These are phyloP conservation scores for Gilbertella persicaria DNA, from an alignment of 371 early-diverging fungal genomes.

Conservation along the genomic window DNA sequence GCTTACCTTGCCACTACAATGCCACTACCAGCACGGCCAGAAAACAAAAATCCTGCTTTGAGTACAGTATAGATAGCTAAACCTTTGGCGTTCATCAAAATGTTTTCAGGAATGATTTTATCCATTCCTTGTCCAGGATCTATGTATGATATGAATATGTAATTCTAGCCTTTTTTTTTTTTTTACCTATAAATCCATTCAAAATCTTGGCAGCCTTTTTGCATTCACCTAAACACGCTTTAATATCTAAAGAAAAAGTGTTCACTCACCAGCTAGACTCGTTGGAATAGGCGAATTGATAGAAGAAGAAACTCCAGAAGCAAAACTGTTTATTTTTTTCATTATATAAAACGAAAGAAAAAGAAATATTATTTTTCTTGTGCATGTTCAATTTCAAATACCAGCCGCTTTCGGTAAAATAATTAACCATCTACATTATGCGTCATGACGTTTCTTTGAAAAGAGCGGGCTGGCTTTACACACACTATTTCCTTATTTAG, in stretches of 20 bases:
- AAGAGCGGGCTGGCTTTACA: too few relatives aligned
- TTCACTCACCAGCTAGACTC: constrained; percentile 50
- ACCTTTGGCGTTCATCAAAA: constrained; percentile 82
- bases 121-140: constrained; percentile 72
- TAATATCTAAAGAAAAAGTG: neutral
- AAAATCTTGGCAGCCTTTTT: constrained; percentile 76
- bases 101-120: constrained; percentile 73
- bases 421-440: neutral
- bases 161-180: neutral
- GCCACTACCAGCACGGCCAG: constrained; percentile 91
- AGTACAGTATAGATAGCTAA: constrained; percentile 91
- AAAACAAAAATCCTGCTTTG: constrained; percentile 92
- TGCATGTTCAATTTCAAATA: neutral
- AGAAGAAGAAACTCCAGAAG: constrained; percentile 17
- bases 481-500: too few relatives aligned
- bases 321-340: constrained; percentile 25
- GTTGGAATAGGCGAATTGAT: constrained; percentile 68
- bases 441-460: too few relatives aligned
- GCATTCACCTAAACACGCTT: constrained; percentile 59
- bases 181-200: constrained; percentile 70
- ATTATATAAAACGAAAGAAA: constrained; percentile 8
- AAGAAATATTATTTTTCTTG: constrained; percentile 1
- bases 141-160: constrained; percentile 5
- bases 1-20: constrained; percentile 82
- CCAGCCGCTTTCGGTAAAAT: neutral